Evolutionary conservation across 2,329 filamentous ascomycete species (phyloP), one percentile per base, ranked within the genome.

Genomic region (Penicillium glabrum): DNA sequence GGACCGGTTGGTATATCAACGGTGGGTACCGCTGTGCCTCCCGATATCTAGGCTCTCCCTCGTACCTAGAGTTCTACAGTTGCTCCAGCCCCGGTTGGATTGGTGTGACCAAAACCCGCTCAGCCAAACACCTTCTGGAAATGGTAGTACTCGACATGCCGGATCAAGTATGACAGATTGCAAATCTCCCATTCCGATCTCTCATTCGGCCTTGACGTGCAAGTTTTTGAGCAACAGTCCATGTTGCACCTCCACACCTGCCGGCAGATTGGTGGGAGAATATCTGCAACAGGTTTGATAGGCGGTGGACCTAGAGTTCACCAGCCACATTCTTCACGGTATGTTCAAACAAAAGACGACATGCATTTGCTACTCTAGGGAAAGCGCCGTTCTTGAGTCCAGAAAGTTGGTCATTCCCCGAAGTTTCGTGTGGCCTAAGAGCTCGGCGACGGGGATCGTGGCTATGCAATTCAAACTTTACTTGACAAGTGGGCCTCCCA

Each of bases 131-230:
- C 21, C 27, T 53, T 46, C 54, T 51, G 8, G 11, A 57, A 49
- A 39, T 13, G 45, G 54, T 21, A 57, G 35, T 27, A 43, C 19
- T 45, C 37, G 54, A 57, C n/a, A 53, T 57, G 19, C 54, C 50
- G 37, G 26, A 57, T 57, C 16, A 46, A 41, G 54, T 53, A 53
- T 49, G 23, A 41, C 19, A 44, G 45, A 44, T 53, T 53, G 37
- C 13, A 24, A 53, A 53, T 53, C 50, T 6, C 11, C 5, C 13
- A n/a, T 10, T 5, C 5, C n/a, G n/a, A 49, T 16, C 11, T 39
- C 19, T 24, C 9, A 37, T 24, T 21, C 37, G 27, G 7, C 39
- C 5, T 43, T 24, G 14, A 31, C 7, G 14, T 51, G 29, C 29
- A 14, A 33, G 29, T 1, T 1, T 21, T 35, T 1, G 8, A 5